phyloP scores from a whole-genome alignment of 2,329 filamentous ascomycete genomes.

The Diplodia corticola region DNA sequence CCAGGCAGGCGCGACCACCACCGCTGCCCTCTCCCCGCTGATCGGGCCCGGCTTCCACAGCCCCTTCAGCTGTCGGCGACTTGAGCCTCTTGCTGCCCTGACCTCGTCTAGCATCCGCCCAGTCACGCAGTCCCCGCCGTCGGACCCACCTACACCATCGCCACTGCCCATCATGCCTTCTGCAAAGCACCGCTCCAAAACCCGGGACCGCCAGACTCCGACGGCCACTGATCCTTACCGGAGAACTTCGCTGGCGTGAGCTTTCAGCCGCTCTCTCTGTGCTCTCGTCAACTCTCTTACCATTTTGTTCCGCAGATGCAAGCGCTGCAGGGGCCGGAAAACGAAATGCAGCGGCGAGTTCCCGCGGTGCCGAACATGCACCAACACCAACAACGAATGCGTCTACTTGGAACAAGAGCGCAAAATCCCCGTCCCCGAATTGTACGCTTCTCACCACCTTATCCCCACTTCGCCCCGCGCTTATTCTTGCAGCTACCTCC shows the following conservation, averaged over 20 bases:
- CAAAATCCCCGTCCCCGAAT: slow-evolving; percentile 27
- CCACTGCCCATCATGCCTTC: slow-evolving; percentile 15
- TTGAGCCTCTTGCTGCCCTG: not conserved
- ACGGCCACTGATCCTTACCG: slow-evolving; percentile 14
- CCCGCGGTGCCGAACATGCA: slow-evolving; percentile 27
- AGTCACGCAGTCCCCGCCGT: not conserved
- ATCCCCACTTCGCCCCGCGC: not conserved
- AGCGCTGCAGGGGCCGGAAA: slow-evolving; percentile 29
- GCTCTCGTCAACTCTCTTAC: not conserved
- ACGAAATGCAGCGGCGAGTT: slow-evolving; percentile 28
- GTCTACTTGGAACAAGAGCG: slow-evolving; percentile 27
- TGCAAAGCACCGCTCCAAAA: slow-evolving; percentile 4
- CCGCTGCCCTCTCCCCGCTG: not conserved
- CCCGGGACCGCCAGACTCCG: slow-evolving; percentile 30
- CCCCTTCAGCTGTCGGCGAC: not conserved
- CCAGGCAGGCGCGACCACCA: not conserved
- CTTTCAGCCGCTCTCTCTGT: not conserved
- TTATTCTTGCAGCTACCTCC: slow-evolving; percentile 26
- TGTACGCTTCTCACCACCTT: slow-evolving; percentile 23
- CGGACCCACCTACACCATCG: slow-evolving; percentile 5
- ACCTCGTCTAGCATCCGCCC: slow-evolving; percentile 2
- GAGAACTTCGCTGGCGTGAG: slow-evolving; percentile 21
- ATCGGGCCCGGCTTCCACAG: slow-evolving; percentile 14
- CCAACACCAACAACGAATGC: slow-evolving; percentile 24
- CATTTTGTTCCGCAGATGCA: slow-evolving; percentile 26